phyloP scores from a whole-genome alignment of 1,284 basidiomycete species.

The Cutaneotrichosporon sp. region DNA sequence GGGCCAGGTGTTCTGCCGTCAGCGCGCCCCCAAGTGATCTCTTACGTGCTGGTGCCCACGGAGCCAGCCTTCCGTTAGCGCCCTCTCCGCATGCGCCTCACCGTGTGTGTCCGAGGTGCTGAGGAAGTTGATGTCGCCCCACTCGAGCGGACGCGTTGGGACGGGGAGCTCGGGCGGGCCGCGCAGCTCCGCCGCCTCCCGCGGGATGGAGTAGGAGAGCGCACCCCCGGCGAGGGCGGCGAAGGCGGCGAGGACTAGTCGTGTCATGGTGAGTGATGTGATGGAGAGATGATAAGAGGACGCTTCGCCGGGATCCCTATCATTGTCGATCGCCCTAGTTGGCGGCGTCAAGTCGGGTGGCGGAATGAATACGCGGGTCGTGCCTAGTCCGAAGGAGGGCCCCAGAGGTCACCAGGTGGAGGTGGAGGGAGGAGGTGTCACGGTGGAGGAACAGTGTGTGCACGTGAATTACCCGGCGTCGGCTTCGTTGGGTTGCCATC shows the following conservation, averaged over 20 bases:
- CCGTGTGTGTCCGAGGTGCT: conserved; percentile 52
- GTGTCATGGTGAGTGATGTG: background rate
- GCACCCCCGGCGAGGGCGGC: background rate
- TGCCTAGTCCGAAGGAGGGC: background rate
- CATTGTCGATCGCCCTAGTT: background rate
- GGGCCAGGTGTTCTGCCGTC: conserved; percentile 51
- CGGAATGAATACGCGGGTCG: background rate
- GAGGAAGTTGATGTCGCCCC: conserved; percentile 54
- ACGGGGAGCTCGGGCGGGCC: conserved; percentile 30
- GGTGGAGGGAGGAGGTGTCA: background rate
- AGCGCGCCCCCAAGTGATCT: conserved; percentile 14
- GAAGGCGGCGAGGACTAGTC: background rate
- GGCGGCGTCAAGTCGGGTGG: too few species aligned
- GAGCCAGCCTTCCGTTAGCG: conserved; percentile 45
- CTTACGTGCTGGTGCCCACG: conserved; percentile 53
- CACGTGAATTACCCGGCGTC: background rate
- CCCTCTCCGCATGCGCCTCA: conserved; percentile 21
- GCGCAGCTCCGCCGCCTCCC: background rate
- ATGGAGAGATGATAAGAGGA: background rate
- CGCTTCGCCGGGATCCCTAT: background rate
- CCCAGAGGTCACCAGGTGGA: background rate
- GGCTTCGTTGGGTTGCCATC: background rate
- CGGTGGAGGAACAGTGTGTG: background rate
- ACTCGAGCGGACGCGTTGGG: conserved; percentile 44
- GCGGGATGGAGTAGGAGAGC: background rate